A percentile compares a stretch with the other conserved stretches of the same genome.
Conservation (phyloP, 805 yeast species). For the Teunomyces barrocoloradensis region DNA sequence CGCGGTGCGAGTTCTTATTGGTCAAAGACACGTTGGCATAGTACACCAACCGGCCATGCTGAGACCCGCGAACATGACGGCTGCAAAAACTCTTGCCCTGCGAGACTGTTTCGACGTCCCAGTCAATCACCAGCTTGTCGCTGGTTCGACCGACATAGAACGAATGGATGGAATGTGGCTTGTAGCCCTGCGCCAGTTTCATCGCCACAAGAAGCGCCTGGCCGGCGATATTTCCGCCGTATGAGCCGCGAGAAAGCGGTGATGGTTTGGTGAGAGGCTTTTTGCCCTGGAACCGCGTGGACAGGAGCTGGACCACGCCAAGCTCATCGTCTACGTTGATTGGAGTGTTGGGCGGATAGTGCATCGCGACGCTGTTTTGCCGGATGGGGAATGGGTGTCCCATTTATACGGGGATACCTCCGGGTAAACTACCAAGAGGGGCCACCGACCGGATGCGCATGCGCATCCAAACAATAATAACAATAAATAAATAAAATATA, state of each 20-base stretch:
- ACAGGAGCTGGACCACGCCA: conserved; percentile 18
- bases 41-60: conserved; percentile 23
- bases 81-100: conserved; percentile 38
- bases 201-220: conserved; percentile 37
- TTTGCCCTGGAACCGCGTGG: conserved; percentile 18
- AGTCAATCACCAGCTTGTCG: conserved; percentile 16
- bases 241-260: conserved; percentile 25
- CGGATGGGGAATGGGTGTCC: too few relatives aligned
- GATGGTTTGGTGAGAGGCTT: conserved; percentile 30
- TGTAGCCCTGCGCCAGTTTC: conserved; percentile 26
- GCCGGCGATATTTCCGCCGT: conserved; percentile 34
- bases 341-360: conserved; percentile 1
- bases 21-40: conserved; percentile 35
- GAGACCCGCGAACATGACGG: conserved; percentile 27
- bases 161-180: conserved; percentile 37
- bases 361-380: not conserved
- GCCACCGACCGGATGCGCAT: too few relatives aligned
- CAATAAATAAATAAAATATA: too few relatives aligned
- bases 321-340: conserved; percentile 9
- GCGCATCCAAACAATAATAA: too few relatives aligned
- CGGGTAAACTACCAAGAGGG: too few relatives aligned
- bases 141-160: conserved; percentile 23
- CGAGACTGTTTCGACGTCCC: conserved; percentile 32
- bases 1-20: conserved; percentile 24
- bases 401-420: too few relatives aligned